Base-by-base conservation (phyloP, 345 rosid genomes). In the Tarenaya hassleriana region DNA sequence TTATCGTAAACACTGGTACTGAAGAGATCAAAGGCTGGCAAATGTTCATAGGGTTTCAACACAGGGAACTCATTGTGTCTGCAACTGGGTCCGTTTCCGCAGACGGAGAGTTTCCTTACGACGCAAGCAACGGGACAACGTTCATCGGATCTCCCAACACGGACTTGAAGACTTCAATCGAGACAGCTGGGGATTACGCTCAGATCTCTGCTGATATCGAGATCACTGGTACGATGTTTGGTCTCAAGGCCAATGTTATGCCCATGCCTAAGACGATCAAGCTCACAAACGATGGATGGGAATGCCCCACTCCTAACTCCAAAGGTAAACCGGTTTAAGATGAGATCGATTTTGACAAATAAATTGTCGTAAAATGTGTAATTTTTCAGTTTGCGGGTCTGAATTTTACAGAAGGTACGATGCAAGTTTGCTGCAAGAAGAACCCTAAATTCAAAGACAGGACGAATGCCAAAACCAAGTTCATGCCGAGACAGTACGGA, bases 201-300 rank as follows among this genome's bases (percentile, higher is more conserved):
- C 82, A 79, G 74, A 85, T 85, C 19, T 41, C 73, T 7, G 72
- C 61, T 0, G 50, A 61, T 63, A 56, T 82, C 14, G 67, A 72
- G 41, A 53, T 85, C n/a, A 59, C 48, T 4, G 95, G 95, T 7
- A 75, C 90, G 0, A 69, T 66, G 67, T 85, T 82, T 7, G 95
- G 95, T 1, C 35, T 76, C n/a, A 73, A 61, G 52, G 71, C 75
- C 9, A 50, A 72, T 0, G 72, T 41, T 8, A 45, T 52, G 0
- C 95, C 95, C 0, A 74, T 82, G 95, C 95, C 90, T 0, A 77
- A 69, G 64, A 51, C 38, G 7, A 67, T 85, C 12, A 70, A 54
- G 44, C 83, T 85, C 14, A 50, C 41, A 6, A 74, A 79, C 10
- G 74, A 73, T 20, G 84, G 78, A 1, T 85, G 53, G 45, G 55